Evolutionary conservation across 2,329 filamentous ascomycete genomes (phyloP), one percentile per base, ranked within the genome.

Genomic region (Drechslerella dactyloides): DNA sequence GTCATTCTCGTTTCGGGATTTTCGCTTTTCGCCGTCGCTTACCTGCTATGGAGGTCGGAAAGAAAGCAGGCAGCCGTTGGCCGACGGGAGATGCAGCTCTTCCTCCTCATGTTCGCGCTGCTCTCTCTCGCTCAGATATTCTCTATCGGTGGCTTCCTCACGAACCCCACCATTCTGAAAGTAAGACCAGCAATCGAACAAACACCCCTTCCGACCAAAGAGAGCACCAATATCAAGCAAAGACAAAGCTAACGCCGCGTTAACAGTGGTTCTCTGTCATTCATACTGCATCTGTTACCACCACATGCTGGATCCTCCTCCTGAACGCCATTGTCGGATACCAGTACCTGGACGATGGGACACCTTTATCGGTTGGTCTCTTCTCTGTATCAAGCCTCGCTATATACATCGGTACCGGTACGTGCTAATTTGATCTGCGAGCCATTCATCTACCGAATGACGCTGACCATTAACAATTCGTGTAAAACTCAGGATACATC

Each of bases 71-170:
- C 94, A 63, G 94, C 94, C 63, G 94, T 99, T 53, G 94, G 94
- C 70, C 85, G 94, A 82, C 90, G 94, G 80, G 94, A 99, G 81
- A 97, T 99, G 86, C 94, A 99, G 84, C 78, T 97, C 35, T 97
- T 99, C 81, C 85, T 99, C 56, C 74, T 90, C 46, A 89, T 90
- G 56, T 99, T 91, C 79, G 89, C 96, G 65, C 81, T 97, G 68
- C 87, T 97, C 73, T 87, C 90, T 77, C 90, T 99, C 77, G 97
- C 93, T 81, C 94, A 97, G 80, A 96, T 99, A 77, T 97, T 99
- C 81, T 93, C 92, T 0, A 87, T 97, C 37, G 94, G 94, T 75
- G 90, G 89, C 30, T 93, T 99, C 77, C 92, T 76, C 17, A 75
- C 37, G 6, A 56, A 33, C 19, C 82, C 85, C 58, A 86, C 81